A percentile compares a stretch with the other conserved stretches of the same genome.
phyloP scores from a whole-genome alignment of 371 early-diverging fungal species.

The Mucor sp. region DNA sequence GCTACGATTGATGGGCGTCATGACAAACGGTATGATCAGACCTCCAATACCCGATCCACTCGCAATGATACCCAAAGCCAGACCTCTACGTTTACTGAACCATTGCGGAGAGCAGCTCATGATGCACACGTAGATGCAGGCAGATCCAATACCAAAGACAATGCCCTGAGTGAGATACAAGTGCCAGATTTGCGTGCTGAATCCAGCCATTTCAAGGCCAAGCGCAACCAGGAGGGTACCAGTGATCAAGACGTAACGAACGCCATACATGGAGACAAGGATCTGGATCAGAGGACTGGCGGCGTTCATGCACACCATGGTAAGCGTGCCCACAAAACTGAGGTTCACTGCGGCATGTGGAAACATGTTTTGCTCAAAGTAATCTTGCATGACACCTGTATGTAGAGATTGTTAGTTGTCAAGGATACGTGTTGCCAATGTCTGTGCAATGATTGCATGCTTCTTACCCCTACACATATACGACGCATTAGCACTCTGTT shows the following conservation, averaged over 20 bases:
- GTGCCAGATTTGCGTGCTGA: slow-evolving; percentile 57
- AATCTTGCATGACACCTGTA: slow-evolving; percentile 37
- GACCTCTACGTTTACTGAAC: slow-evolving; percentile 68
- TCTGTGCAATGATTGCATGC: not conserved
- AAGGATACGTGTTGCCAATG: not conserved
- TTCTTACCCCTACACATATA: slow-evolving; percentile 22
- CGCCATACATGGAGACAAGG: slow-evolving; percentile 22
- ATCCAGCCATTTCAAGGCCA: slow-evolving; percentile 36
- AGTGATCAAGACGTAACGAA: slow-evolving; percentile 21
- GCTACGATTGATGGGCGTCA: slow-evolving; percentile 54
- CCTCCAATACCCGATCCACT: slow-evolving; percentile 84
- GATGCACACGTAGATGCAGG: slow-evolving; percentile 41
- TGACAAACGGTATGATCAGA: slow-evolving; percentile 65
- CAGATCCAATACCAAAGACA: slow-evolving; percentile 66
- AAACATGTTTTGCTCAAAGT: slow-evolving; percentile 16
- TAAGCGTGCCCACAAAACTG: slow-evolving; percentile 40
- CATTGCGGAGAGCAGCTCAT: slow-evolving; percentile 72
- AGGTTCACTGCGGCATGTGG: slow-evolving; percentile 13
- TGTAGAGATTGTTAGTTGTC: not conserved
- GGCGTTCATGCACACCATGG: slow-evolving; percentile 22
- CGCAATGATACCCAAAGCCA: slow-evolving; percentile 75
- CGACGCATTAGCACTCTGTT: not conserved
- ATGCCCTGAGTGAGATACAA: slow-evolving; percentile 71
- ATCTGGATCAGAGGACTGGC: slow-evolving; percentile 35
- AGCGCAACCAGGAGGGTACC: slow-evolving; percentile 24